These are phyloP conservation scores for Rostrohypoxylon terebratum DNA, from an alignment of 495 filamentous ascomycete species.

Conservation along the genomic window DNA sequence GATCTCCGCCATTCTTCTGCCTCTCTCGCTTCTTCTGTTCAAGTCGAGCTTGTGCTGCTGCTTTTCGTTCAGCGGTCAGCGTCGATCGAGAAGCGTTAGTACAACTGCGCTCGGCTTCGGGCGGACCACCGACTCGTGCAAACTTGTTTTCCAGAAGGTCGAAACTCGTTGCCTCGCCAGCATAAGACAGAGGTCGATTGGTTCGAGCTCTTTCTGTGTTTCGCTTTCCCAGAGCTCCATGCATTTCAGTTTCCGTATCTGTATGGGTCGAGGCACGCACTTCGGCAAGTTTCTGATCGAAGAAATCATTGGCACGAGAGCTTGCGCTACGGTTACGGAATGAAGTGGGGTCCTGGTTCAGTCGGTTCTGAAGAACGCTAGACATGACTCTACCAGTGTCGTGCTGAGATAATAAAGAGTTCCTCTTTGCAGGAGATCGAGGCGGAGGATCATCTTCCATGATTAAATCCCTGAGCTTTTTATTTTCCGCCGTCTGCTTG, in stretches of 20 bases:
- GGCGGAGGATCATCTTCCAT: conserved; percentile 22
- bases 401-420: conserved; percentile 5
- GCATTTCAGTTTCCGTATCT: conserved; percentile 25
- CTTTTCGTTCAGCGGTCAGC: conserved; percentile 68
- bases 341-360: conserved; percentile 29
- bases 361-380: conserved; percentile 33
- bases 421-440: conserved; percentile 14
- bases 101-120: conserved; percentile 45
- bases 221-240: conserved; percentile 44
- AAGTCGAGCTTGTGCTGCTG: conserved; percentile 73
- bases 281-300: conserved; percentile 20
- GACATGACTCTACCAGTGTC: conserved; percentile 37
- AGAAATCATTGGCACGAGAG: conserved; percentile 3
- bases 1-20: conserved; percentile 37
- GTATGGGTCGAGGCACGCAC: conserved; percentile 15
- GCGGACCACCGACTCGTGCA: conserved; percentile 50
- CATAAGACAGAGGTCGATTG: conserved; percentile 35
- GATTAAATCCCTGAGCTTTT: conserved; percentile 32
- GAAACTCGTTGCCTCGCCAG: conserved; percentile 44
- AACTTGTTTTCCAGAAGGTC: conserved; percentile 59
- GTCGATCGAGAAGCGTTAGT: conserved; percentile 56
- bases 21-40: conserved; percentile 63
- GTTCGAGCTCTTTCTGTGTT: conserved; percentile 45
- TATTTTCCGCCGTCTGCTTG: conserved; percentile 47
- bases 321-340: neutral